These are phyloP conservation scores for Linnemannia exigua DNA, from an alignment of 192 early-diverging fungal species.

Conservation along the genomic window DNA sequence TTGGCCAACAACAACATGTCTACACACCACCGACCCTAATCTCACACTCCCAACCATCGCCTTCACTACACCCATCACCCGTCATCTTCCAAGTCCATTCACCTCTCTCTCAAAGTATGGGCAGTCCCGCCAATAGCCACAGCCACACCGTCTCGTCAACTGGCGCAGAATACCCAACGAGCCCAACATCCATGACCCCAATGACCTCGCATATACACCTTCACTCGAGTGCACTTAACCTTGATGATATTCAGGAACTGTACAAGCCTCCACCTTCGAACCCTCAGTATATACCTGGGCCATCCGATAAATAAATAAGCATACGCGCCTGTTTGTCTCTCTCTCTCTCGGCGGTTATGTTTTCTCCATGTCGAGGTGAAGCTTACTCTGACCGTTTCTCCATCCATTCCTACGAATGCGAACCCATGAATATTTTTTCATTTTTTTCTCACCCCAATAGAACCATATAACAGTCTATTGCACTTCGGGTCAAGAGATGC, in stretches of 20 bases:
- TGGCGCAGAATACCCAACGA: background rate
- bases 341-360: too few relatives aligned
- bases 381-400: too few relatives aligned
- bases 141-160: background rate
- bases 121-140: background rate
- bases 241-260: background rate
- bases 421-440: too few relatives aligned
- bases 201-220: background rate
- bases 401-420: too few relatives aligned
- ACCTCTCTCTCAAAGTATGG: background rate
- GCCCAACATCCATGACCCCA: background rate
- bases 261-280: background rate
- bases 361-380: too few relatives aligned
- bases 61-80: background rate
- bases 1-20: background rate
- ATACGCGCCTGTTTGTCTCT: too few relatives aligned
- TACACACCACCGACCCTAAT: background rate
- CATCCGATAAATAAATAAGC: background rate
- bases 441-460: too few relatives aligned
- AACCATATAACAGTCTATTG: too few relatives aligned
- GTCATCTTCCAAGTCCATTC: constrained; percentile 7
- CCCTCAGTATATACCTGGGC: background rate
- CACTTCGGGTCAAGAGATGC: too few relatives aligned
- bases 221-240: background rate
- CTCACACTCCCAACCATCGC: background rate